Evolutionary conservation across 352 stramenopile species (phyloP).

Genomic region (Pythium periplocum): DNA sequence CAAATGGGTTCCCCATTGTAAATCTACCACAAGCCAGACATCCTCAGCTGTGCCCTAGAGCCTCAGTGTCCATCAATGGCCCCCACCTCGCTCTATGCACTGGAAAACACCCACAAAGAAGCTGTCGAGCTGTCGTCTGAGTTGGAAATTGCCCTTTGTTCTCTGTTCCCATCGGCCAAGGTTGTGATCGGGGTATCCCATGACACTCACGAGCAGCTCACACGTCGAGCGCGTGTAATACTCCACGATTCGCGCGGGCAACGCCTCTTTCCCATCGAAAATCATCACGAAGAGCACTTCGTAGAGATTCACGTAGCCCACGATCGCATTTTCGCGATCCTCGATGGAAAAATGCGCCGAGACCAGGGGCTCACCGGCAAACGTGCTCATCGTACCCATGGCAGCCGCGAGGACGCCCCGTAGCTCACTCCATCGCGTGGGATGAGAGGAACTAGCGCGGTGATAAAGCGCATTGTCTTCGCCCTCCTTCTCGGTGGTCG

Average conservation of each 20-base stretch:
- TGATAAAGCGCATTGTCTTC: slow-evolving; percentile 66
- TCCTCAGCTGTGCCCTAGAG: no score
- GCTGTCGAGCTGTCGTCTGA: no score
- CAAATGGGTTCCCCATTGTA: slow-evolving; percentile 30
- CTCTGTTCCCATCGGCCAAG: slow-evolving; percentile 17
- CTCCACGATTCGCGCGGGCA: slow-evolving; percentile 22
- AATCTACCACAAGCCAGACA: slow-evolving; percentile 19
- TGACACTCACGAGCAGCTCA: slow-evolving; percentile 41
- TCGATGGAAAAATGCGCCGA: slow-evolving; percentile 23
- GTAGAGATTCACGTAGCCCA: slow-evolving; percentile 41
- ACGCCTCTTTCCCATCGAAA: slow-evolving; percentile 16
- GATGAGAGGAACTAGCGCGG: not conserved
- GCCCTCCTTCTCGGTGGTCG: slow-evolving; percentile 61
- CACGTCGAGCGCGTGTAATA: slow-evolving; percentile 54
- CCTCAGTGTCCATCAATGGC: not conserved
- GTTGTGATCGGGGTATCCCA: slow-evolving; percentile 42
- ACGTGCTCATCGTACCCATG: slow-evolving; percentile 38
- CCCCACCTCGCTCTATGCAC: slow-evolving; percentile 19
- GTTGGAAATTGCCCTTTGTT: no score
- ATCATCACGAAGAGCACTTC: slow-evolving; percentile 54
- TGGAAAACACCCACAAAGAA: not conserved
- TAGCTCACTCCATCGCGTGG: slow-evolving; percentile 30
- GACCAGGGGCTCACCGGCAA: slow-evolving; percentile 41
- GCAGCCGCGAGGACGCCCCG: slow-evolving; percentile 53
- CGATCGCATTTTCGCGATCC: slow-evolving; percentile 6